Evolutionary conservation across 768 basidiomycete species (phyloP).

Genomic region (Tricholoma sp.): DNA sequence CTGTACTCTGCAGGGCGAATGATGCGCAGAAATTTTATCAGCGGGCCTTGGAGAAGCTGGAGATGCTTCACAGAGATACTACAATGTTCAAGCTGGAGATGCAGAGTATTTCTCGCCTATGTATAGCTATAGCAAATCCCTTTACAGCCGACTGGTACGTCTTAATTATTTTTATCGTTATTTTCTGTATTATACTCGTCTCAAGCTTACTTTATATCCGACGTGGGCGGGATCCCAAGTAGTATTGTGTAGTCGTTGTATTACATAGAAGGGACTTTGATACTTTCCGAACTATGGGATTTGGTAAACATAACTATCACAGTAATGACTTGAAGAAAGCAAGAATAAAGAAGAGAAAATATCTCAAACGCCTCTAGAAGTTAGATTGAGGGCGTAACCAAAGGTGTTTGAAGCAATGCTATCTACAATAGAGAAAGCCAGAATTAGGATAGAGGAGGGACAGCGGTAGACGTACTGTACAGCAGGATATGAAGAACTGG

Average conservation of each 20-base stretch:
- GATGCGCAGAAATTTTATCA: neutral
- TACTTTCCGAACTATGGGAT: too few relatives aligned
- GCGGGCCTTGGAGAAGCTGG: neutral
- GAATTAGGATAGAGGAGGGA: too few relatives aligned
- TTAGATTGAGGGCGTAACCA: too few relatives aligned
- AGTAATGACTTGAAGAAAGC: too few relatives aligned
- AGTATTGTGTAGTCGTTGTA: neutral
- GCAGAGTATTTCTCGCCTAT: neutral
- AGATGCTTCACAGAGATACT: neutral
- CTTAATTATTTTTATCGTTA: neutral
- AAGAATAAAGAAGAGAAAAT: too few relatives aligned
- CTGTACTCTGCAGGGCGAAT: neutral
- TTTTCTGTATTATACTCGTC: neutral
- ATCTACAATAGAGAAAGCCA: too few relatives aligned
- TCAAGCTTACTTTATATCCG: neutral
- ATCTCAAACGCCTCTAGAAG: too few relatives aligned
- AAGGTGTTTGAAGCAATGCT: too few relatives aligned
- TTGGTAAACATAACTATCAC: too few relatives aligned
- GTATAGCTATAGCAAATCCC: neutral
- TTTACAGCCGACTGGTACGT: neutral
- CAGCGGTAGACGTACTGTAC: too few relatives aligned
- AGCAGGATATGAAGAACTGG: too few relatives aligned
- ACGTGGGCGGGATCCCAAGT: neutral
- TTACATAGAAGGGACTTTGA: too few relatives aligned
- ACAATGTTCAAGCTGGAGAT: neutral